Percentiles rank a stretch among this genome's conserved stretches.
phyloP scores from a whole-genome alignment of 2,329 filamentous ascomycete species.

The Phyllosticta capitalensis region DNA sequence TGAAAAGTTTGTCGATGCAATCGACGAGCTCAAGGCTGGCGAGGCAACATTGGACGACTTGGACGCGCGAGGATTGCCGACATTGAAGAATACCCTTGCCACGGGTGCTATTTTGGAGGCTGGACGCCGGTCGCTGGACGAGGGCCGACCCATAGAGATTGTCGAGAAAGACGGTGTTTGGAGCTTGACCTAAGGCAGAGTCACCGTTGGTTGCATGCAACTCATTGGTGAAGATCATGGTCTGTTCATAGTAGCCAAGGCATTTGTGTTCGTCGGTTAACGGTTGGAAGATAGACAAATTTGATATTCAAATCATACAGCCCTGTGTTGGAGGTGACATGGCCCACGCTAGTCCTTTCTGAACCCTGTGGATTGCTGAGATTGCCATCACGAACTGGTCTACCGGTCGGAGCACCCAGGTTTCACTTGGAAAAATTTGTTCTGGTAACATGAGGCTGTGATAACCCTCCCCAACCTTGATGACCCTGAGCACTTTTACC shows the following conservation, averaged over 20 bases:
- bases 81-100: slow-evolving; percentile 77
- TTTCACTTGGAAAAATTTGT: too few relatives aligned
- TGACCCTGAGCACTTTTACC: too few relatives aligned
- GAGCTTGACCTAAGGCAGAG: slow-evolving; percentile 48
- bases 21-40: slow-evolving; percentile 67
- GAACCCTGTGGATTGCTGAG: too few relatives aligned
- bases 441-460: too few relatives aligned
- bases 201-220: not conserved
- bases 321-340: too few relatives aligned
- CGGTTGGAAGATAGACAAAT: too few relatives aligned
- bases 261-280: too few relatives aligned
- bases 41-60: slow-evolving; percentile 63
- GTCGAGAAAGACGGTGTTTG: slow-evolving; percentile 55
- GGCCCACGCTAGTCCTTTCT: too few relatives aligned
- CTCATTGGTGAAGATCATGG: not conserved
- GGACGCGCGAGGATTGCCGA: slow-evolving; percentile 72
- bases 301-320: too few relatives aligned
- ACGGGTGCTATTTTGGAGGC: slow-evolving; percentile 89
- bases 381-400: too few relatives aligned
- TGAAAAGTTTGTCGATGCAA: slow-evolving; percentile 91
- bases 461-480: too few relatives aligned
- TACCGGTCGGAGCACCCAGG: too few relatives aligned
- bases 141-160: slow-evolving; percentile 69
- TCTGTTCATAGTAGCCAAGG: not conserved
- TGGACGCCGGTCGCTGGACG: slow-evolving; percentile 73